Conservation (phyloP, 2,329 filamentous ascomycete species). For the Colletotrichum lindemuthianum region DNA sequence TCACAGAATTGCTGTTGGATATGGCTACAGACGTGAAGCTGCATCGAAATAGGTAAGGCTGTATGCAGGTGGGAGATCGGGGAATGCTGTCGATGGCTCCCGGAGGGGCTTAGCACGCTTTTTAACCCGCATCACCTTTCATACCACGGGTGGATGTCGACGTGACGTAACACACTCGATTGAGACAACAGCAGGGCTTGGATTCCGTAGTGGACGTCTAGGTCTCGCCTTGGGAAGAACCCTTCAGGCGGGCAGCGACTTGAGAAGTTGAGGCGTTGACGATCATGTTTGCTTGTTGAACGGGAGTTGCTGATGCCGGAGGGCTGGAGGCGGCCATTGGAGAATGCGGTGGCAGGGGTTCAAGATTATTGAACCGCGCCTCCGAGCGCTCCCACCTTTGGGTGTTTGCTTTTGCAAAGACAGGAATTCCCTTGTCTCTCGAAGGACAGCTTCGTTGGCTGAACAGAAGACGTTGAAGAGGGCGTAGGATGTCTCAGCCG, state of each 20-base stretch:
- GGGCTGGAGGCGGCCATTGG: neutral
- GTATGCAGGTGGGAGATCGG: slow-evolving; percentile 22
- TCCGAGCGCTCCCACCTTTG: neutral
- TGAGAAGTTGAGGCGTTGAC: slow-evolving; percentile 3
- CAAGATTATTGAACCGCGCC: slow-evolving; percentile 27
- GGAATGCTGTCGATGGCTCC: slow-evolving; percentile 10
- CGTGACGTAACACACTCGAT: slow-evolving; percentile 22
- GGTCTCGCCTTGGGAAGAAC: neutral
- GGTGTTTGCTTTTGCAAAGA: neutral
- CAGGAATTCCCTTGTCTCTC: slow-evolving; percentile 17
- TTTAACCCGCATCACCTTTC: slow-evolving; percentile 8
- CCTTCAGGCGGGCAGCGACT: slow-evolving; percentile 1
- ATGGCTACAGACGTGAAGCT: neutral
- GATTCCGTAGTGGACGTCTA: neutral
- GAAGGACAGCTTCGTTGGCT: neutral
- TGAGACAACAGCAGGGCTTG: slow-evolving; percentile 16
- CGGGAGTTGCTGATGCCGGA: neutral
- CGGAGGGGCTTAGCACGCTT: slow-evolving; percentile 2
- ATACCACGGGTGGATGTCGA: neutral
- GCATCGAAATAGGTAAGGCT: slow-evolving; percentile 9
- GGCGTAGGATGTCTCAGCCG: slow-evolving; percentile 9
- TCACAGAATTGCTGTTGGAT: neutral
- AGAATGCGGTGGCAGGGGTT: slow-evolving; percentile 17
- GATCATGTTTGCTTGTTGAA: slow-evolving; percentile 9
- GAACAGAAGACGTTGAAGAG: slow-evolving; percentile 15